Conservation (phyloP, 2,329 filamentous ascomycete genomes). For the Penicillium expansum region DNA sequence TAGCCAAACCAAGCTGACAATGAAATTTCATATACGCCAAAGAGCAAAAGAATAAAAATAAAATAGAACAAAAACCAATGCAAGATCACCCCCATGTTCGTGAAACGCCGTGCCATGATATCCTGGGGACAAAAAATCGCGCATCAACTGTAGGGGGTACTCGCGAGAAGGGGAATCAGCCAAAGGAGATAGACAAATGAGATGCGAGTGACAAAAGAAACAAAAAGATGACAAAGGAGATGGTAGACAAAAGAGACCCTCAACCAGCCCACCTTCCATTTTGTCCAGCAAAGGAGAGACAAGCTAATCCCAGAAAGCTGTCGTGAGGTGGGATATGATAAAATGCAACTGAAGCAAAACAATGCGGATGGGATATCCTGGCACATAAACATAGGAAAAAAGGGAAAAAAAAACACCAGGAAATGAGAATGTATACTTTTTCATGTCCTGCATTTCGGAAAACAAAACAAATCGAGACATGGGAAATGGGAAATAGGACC, state of each 20-base stretch:
- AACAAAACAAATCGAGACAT: neutral
- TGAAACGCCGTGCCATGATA: conserved; percentile 24
- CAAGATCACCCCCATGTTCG: conserved; percentile 13
- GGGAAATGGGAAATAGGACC: neutral
- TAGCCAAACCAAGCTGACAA: neutral
- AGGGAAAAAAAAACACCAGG: neutral
- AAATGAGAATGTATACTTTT: conserved; percentile 5
- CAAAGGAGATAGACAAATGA: neutral
- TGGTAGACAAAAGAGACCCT: conserved; percentile 6
- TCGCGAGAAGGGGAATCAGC: conserved; percentile 19
- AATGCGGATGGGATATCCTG: conserved; percentile 7
- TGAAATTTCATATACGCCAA: neutral
- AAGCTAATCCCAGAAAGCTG: neutral
- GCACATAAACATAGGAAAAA: neutral
- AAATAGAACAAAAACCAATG: conserved; percentile 4
- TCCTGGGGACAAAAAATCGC: conserved; percentile 14
- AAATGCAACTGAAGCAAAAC: neutral
- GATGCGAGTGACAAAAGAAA: neutral
- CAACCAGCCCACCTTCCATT: neutral
- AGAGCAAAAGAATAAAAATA: neutral
- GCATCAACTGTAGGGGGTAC: conserved; percentile 23
- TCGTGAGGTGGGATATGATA: neutral
- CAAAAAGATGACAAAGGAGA: neutral
- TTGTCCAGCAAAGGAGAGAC: neutral
- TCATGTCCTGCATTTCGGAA: conserved; percentile 3